Evolutionary conservation across 192 early-diverging fungal genomes (phyloP), one percentile per base, ranked within the genome.

Genomic region (Mortierella hygrophila): DNA sequence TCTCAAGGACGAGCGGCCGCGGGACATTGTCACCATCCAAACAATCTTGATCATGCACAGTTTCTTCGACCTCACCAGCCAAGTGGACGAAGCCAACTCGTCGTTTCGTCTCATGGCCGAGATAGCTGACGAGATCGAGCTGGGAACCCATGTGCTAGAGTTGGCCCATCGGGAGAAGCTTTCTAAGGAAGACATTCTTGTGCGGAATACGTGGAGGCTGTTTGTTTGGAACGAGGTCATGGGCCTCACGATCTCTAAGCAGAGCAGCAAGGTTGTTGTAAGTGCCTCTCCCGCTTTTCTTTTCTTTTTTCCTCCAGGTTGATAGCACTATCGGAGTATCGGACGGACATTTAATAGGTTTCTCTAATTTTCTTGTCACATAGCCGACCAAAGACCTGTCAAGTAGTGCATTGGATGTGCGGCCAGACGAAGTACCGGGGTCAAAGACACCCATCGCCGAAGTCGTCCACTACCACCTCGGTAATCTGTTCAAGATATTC

Each of bases 181-280:
- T 8, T 81, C 84, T 0, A n/a, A 60, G 15, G 74, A 57, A n/a
- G 79, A 86, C 13, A 35, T 57, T 0, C 29, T 77, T 26, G 15
- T 86, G n/a, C 84, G 84, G 23, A 86, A 86, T 68, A 81, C 79
- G 6, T 86, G 84, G 84, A 57, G 79, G 21, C 18, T 71, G 3
- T 15, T 81, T 9, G 44, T 86, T 13, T 78, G 75, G 77, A 63
- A 40, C 3, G 79, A 86, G 35, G 72, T 68, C 3, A 21, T 81
- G 47, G 75, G 18, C 1, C 70, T 81, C n/a, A 42, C 81, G 72
- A 46, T 65, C 11, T n/a, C 69, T 20, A 44, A 44, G 29, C 71
- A 76, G 21, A 72, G 68, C 37, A 42, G 37, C 16, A 63, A n/a
- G 10, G 20, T 77, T 15, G 72, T 72, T 38, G 83, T 85, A 85